Evolutionary conservation across 140 eudicot species (phyloP).

Genomic region (Erigeron philadelphicus): DNA sequence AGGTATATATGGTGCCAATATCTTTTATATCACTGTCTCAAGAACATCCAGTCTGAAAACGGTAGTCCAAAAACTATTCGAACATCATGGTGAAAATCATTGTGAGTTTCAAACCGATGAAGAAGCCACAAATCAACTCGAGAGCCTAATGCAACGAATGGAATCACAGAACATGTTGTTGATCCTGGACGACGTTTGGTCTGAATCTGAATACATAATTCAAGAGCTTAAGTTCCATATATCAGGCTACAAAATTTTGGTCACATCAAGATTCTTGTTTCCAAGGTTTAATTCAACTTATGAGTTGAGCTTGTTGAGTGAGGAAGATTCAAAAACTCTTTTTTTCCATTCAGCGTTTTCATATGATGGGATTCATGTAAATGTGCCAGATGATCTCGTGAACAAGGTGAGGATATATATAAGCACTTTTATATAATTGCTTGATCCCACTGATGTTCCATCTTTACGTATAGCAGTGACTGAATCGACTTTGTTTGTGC

Average conservation of each 20-base stretch:
- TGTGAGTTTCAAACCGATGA: too few relatives aligned
- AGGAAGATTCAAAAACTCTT: constrained; percentile 30
- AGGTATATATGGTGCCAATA: too few relatives aligned
- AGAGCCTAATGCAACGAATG: too few relatives aligned
- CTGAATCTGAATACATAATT: constrained; percentile 25
- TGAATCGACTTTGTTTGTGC: not conserved
- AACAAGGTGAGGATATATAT: constrained; percentile 24
- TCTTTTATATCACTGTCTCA: too few relatives aligned
- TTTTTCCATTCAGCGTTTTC: constrained; percentile 24
- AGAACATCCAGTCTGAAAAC: too few relatives aligned
- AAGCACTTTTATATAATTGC: not conserved
- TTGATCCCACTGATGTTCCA: not conserved
- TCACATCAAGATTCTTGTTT: constrained; percentile 32
- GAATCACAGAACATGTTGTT: not conserved
- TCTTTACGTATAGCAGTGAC: too few relatives aligned
- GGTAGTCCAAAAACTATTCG: too few relatives aligned
- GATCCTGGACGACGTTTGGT: constrained; percentile 42
- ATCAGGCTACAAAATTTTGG: constrained; percentile 29
- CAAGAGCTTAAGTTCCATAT: constrained; percentile 17
- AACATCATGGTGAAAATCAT: too few relatives aligned
- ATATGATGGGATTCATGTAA: not conserved
- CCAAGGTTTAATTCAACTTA: constrained; percentile 23
- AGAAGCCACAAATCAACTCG: too few relatives aligned
- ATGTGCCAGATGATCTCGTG: constrained; percentile 28
- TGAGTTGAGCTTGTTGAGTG: constrained; percentile 16